phyloP scores from a whole-genome alignment of 139 green algal genomes.

The Ettlia oleoabundans region DNA sequence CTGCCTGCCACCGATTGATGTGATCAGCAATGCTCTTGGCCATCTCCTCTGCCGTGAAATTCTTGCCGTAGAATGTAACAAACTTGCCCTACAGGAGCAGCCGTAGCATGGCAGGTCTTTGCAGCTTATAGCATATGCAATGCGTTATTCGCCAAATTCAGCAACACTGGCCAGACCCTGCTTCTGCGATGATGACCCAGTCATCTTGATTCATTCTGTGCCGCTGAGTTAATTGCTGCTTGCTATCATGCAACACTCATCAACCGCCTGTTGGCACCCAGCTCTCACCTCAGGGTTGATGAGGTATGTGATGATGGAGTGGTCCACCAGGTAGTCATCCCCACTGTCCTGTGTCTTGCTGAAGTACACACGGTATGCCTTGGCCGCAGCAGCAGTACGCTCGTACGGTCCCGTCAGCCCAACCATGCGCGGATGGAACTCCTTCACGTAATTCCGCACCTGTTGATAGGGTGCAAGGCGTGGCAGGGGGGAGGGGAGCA shows the following conservation, averaged over 20 bases:
- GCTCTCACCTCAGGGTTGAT: constrained; percentile 72
- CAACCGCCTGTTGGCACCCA: not conserved
- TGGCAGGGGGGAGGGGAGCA: no score
- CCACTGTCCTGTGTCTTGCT: constrained; percentile 73
- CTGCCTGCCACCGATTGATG: constrained; percentile 15
- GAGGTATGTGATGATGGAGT: constrained; percentile 99
- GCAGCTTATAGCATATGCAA: not conserved
- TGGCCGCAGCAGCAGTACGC: constrained; percentile 1
- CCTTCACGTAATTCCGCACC: no score
- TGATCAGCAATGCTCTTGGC: constrained; percentile 17
- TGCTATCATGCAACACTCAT: no score
- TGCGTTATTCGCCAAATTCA: no score
- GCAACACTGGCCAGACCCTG: no score
- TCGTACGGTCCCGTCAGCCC: constrained; percentile 91
- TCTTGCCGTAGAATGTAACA: constrained; percentile 92
- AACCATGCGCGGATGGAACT: constrained; percentile 96
- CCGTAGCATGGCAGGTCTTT: no score
- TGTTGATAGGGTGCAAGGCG: no score
- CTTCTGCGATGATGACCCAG: no score
- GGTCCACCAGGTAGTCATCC: constrained; percentile 97
- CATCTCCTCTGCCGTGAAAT: constrained; percentile 59
- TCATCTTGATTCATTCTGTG: no score
- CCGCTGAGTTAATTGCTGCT: no score
- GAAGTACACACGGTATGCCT: constrained; percentile 91
- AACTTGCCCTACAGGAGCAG: constrained; percentile 88